A percentile compares a stretch with the other conserved stretches of the same genome.
Conservation (phyloP, 2,329 filamentous ascomycete genomes). For the Incumbomyces lentus region DNA sequence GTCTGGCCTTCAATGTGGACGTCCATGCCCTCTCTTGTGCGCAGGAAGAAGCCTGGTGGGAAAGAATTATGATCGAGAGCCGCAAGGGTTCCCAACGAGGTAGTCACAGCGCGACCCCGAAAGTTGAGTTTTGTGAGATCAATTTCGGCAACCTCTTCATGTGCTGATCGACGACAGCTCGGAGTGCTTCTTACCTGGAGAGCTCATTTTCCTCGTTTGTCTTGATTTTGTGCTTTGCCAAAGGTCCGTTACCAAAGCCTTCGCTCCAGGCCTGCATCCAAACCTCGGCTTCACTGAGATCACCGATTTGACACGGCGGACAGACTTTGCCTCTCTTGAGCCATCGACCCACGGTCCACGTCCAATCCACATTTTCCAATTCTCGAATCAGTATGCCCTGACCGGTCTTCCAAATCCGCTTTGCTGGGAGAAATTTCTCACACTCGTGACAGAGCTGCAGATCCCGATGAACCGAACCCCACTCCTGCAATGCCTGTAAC, state of each 20-base stretch:
- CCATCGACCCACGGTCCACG: constrained; percentile 4
- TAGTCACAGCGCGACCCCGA: background rate
- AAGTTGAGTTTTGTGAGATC: background rate
- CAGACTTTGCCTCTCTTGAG: background rate
- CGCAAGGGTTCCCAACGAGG: background rate
- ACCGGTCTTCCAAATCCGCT: constrained; percentile 2
- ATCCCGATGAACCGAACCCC: constrained; percentile 3
- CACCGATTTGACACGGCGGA: constrained; percentile 4
- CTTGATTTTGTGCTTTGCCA: background rate
- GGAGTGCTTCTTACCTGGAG: background rate
- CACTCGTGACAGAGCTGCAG: constrained; percentile 5
- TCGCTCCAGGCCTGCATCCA: constrained; percentile 1
- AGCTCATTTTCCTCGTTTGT: background rate
- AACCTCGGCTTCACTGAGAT: background rate
- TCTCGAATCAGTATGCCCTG: background rate
- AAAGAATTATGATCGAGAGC: background rate
- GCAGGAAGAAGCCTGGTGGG: background rate
- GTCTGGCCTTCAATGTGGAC: constrained; percentile 54
- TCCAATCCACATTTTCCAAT: constrained; percentile 6
- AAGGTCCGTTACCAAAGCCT: background rate
- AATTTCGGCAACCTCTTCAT: background rate
- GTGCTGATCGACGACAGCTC: too few relatives aligned
- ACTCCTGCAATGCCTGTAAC: background rate
- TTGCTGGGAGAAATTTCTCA: constrained; percentile 6
- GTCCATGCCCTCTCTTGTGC: constrained; percentile 8